These are phyloP conservation scores for Limonomyces culmigenus DNA, from an alignment of 1,284 basidiomycete genomes.

Conservation along the genomic window DNA sequence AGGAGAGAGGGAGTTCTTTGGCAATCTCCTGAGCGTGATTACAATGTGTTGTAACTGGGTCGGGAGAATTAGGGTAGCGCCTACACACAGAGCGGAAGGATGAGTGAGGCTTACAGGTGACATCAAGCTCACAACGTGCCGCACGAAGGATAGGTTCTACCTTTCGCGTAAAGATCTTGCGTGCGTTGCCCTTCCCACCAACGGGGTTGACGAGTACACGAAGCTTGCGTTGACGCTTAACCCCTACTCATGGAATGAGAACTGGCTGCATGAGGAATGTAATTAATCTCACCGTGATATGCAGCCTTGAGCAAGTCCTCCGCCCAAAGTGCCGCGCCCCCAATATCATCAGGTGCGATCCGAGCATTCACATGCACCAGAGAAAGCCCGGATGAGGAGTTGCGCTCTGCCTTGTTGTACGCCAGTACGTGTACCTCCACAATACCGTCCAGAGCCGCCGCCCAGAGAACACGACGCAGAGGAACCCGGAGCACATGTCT, in stretches of 20 bases:
- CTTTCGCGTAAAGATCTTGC: conserved; percentile 38
- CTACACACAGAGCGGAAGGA: neutral
- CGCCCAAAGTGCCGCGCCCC: conserved; percentile 35
- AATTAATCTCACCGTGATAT: conserved; percentile 38
- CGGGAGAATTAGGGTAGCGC: neutral
- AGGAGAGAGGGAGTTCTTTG: conserved; percentile 38
- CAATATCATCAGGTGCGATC: conserved; percentile 17
- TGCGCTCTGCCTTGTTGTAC: conserved; percentile 19
- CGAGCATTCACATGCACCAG: conserved; percentile 21
- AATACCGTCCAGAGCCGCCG: conserved; percentile 20
- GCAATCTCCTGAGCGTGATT: conserved; percentile 66
- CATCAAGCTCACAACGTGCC: conserved; percentile 54
- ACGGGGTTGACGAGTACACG: conserved; percentile 79
- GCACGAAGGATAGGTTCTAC: conserved; percentile 72
- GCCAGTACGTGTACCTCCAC: conserved; percentile 27
- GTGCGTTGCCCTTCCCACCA: conserved; percentile 72
- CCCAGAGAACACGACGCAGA: conserved; percentile 33
- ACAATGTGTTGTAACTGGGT: conserved; percentile 53
- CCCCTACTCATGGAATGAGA: conserved; percentile 16
- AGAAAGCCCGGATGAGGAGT: conserved; percentile 13
- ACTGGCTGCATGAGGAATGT: conserved; percentile 2
- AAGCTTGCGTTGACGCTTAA: conserved; percentile 32
- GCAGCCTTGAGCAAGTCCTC: conserved; percentile 34
- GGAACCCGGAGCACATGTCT: conserved; percentile 18
- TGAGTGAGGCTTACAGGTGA: conserved; percentile 29